Evolutionary conservation across 2,329 filamentous ascomycete species (phyloP).

Genomic region (Paecilomyces dactylethromorphus): DNA sequence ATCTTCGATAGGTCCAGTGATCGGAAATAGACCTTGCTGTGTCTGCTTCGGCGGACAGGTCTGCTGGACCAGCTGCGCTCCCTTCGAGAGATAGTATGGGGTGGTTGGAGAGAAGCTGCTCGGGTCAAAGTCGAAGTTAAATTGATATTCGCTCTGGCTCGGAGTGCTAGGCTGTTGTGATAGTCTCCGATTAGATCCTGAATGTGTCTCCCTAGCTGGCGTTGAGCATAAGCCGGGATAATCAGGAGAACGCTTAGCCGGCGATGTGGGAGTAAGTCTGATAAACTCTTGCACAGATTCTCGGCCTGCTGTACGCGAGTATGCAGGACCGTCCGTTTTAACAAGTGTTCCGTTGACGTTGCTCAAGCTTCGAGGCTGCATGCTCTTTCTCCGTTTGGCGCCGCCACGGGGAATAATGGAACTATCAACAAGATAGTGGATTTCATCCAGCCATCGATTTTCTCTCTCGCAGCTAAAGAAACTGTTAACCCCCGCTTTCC

Average conservation of each 20-base stretch:
- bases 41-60: conserved; percentile 50
- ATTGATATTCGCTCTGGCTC: conserved; percentile 11
- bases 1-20: conserved; percentile 17
- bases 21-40: conserved; percentile 35
- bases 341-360: conserved; percentile 56
- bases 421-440: conserved; percentile 62
- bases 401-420: conserved; percentile 62
- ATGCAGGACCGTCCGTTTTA: not conserved
- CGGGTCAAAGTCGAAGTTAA: conserved; percentile 29
- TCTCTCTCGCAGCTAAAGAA: conserved; percentile 62
- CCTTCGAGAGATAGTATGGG: conserved; percentile 40
- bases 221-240: not conserved
- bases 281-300: conserved; percentile 27
- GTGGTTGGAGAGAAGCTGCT: conserved; percentile 39
- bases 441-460: conserved; percentile 70
- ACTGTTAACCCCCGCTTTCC: conserved; percentile 4
- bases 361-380: conserved; percentile 66
- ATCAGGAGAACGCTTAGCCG: conserved; percentile 8
- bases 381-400: conserved; percentile 67
- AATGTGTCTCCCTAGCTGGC: conserved; percentile 11
- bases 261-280: conserved; percentile 25
- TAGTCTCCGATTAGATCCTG: conserved; percentile 4
- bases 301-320: conserved; percentile 31
- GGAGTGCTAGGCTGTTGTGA: conserved; percentile 27
- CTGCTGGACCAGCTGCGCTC: conserved; percentile 40